Percentiles rank a stretch among this genome's conserved stretches.
These are phyloP conservation scores for Trichoderma virens DNA, from an alignment of 495 filamentous ascomycete species.

Conservation along the genomic window DNA sequence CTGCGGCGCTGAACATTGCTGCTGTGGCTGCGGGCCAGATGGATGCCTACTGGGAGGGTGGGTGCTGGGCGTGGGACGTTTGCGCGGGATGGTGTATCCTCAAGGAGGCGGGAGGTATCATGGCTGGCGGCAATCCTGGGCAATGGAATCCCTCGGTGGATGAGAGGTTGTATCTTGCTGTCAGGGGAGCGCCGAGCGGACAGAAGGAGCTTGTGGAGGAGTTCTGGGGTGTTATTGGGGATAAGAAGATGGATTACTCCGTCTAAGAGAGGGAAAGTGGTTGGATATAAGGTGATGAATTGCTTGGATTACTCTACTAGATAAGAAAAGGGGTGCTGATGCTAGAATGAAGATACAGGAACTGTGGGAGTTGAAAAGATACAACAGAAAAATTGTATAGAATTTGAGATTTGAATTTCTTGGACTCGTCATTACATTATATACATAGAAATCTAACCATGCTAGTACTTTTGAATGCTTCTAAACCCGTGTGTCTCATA, in stretches of 20 bases:
- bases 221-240: slow-evolving; percentile 58
- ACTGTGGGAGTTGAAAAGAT: background rate
- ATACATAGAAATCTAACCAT: background rate
- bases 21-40: slow-evolving; percentile 69
- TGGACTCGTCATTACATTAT: background rate
- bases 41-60: slow-evolving; percentile 89
- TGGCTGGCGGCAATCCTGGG: slow-evolving; percentile 71
- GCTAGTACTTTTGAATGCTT: background rate
- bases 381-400: background rate
- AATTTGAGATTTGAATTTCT: background rate
- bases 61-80: slow-evolving; percentile 94
- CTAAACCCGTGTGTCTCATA: background rate
- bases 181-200: slow-evolving; percentile 57
- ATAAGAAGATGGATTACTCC: slow-evolving; percentile 48
- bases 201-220: slow-evolving; percentile 73
- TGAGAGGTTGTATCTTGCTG: slow-evolving; percentile 68
- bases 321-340: too few relatives aligned
- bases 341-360: too few relatives aligned
- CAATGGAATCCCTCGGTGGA: slow-evolving; percentile 71
- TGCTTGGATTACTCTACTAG: too few relatives aligned
- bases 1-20: slow-evolving; percentile 78
- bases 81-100: slow-evolving; percentile 87
- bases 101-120: slow-evolving; percentile 71
- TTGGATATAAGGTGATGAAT: too few relatives aligned
- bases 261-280: slow-evolving; percentile 19